Base-by-base conservation (phyloP, 2,329 filamentous ascomycete species). In the Cladophialophora yegresii region DNA sequence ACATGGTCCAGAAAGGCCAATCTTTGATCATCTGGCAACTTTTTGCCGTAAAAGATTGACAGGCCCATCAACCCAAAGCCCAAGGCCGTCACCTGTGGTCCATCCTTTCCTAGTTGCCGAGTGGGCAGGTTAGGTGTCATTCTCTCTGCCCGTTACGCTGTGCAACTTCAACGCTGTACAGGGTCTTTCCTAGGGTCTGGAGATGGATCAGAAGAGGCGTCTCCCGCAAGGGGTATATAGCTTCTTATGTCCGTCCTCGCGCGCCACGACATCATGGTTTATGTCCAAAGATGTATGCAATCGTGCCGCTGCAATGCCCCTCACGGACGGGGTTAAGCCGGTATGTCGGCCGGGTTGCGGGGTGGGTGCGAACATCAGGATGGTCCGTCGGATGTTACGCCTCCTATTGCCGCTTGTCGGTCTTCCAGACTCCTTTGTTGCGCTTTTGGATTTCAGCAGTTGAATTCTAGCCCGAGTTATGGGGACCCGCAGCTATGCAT, bases 1-100 rank as follows among this genome's bases (percentile, higher is more conserved):
- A 80, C 79, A 9, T 77, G 75, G 64, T 83, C 81, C 23, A 61
- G 16, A 20, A 61, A 54, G 1, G 83, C 75, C 0, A 83, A 51
- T 3, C 77, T 76, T 20, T 81, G 78, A 49, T 78, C 73, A 13
- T 84, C 79, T 2, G 73, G 63, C 0, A 71, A 63, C 0, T 69
- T 58, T 22, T 65, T 43, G n/a, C 75, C 76, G 62, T 79, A 78
- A 32, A 65, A 67, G 4, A 61, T 67, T 28, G 70, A 72, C 2
- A 72, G 53, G 4, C 72, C 69, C 74, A 76, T 75, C 54, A 66
- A 20, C 9, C 66, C 66, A 30, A 67, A 62, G 51, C 74, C 73
- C 1, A 75, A 51, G 9, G 71, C 70, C 28, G 73, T 63, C 20
- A 75, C 71, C 12, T 70, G 43, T 20, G 74, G 73, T 2, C 73